Evolutionary conservation across 768 basidiomycete species (phyloP).

Genomic region (Hypholoma sublateritium): DNA sequence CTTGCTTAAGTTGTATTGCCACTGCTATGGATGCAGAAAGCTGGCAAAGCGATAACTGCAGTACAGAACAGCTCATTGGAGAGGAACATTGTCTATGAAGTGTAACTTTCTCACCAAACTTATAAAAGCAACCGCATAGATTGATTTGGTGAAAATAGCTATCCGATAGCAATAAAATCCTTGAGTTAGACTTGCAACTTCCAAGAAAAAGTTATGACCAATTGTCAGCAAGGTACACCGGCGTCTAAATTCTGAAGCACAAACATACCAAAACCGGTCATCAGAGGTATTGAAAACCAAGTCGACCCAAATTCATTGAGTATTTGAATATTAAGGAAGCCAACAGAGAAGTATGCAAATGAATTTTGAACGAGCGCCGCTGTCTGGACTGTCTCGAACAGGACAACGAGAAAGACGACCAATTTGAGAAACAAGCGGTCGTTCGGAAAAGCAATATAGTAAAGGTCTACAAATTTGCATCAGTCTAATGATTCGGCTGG

Average conservation of each 20-base stretch:
- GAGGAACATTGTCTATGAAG: too few relatives aligned
- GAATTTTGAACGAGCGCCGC: not conserved
- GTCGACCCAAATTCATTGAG: not conserved
- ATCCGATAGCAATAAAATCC: not conserved
- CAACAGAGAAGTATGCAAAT: not conserved
- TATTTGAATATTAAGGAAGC: not conserved
- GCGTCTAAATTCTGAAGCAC: not conserved
- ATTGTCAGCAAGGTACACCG: not conserved
- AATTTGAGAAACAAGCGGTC: not conserved
- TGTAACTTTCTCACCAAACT: not conserved
- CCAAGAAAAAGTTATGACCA: not conserved
- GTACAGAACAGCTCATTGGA: too few relatives aligned
- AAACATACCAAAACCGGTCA: not conserved
- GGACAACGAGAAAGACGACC: not conserved
- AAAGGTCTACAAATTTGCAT: not conserved
- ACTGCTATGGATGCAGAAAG: too few relatives aligned
- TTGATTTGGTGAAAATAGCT: not conserved
- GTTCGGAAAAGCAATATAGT: not conserved
- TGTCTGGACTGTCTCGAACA: conserved; percentile 1
- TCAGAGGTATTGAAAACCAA: not conserved
- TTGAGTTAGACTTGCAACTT: not conserved
- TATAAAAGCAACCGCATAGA: not conserved
- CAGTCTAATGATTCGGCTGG: too few relatives aligned
- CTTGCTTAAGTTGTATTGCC: too few relatives aligned
- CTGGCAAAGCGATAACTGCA: too few relatives aligned